A percentile compares a stretch with the other conserved stretches of the same genome.
Evolutionary conservation across 1,284 basidiomycete genomes (phyloP).

Genomic region (Papiliotrema laurentii): DNA sequence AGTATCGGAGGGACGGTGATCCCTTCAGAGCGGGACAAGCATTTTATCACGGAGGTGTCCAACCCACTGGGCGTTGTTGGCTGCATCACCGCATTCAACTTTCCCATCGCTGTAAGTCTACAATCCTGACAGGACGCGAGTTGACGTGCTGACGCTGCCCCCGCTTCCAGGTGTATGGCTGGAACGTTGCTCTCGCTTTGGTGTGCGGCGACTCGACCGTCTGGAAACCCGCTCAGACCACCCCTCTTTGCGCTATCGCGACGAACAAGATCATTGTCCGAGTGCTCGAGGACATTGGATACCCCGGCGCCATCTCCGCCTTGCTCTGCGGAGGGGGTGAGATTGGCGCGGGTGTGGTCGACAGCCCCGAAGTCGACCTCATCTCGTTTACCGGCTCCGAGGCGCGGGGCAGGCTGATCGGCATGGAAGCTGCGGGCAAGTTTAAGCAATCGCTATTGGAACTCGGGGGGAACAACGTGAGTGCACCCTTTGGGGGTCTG

Average conservation of each 20-base stretch:
- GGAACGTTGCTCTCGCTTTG: slow-evolving; percentile 80
- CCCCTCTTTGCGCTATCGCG: slow-evolving; percentile 76
- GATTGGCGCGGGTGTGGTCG: slow-evolving; percentile 66
- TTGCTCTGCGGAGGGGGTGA: slow-evolving; percentile 75
- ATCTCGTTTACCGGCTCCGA: slow-evolving; percentile 90
- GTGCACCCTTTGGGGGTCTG: background rate
- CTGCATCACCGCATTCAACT: slow-evolving; percentile 80
- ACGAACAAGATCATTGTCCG: slow-evolving; percentile 72
- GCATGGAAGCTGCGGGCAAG: slow-evolving; percentile 68
- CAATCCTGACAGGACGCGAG: no score
- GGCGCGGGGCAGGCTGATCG: slow-evolving; percentile 71
- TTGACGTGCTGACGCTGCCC: background rate
- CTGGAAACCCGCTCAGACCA: slow-evolving; percentile 86
- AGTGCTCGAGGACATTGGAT: slow-evolving; percentile 68
- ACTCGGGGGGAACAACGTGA: slow-evolving; percentile 80
- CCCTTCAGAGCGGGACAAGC: slow-evolving; percentile 72
- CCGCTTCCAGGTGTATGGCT: slow-evolving; percentile 55
- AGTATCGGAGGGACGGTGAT: slow-evolving; percentile 83
- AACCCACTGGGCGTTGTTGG: slow-evolving; percentile 86
- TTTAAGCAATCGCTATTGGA: slow-evolving; percentile 83
- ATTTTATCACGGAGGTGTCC: slow-evolving; percentile 79
- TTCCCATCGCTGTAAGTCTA: slow-evolving; percentile 68
- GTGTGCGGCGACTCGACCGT: slow-evolving; percentile 83
- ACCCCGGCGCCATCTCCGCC: slow-evolving; percentile 72
- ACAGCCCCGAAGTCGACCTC: slow-evolving; percentile 67